Evolutionary conservation across 441 rosid species (phyloP), one percentile per base, ranked within the genome.

Genomic region (Isatis lusitanica): DNA sequence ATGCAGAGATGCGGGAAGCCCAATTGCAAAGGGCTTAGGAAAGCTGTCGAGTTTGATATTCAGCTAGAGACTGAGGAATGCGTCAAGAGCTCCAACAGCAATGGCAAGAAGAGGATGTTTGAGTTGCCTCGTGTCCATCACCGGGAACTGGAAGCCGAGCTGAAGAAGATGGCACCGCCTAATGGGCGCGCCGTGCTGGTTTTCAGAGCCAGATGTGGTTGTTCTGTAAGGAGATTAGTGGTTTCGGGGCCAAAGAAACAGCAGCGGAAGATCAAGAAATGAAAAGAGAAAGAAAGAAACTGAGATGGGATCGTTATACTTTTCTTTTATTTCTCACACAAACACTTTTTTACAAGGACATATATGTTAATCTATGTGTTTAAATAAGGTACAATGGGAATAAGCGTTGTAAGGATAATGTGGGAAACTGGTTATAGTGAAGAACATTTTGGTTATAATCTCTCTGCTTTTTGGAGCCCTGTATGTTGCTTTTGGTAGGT

Each of bases 11-110:
- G 98, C 7, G 88, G 90, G 69, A 94, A 90, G 63, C 92, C 93
- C 0, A 84, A 83, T 47, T 94, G 98, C 52, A 89, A 81, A 79
- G 98, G 98, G 6, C 82, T 91, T 62, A 85, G 92, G 74, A 91
- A 89, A 78, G 94, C 97, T 0, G 87, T 91, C 0, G 97, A 94
- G 80, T 92, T 92, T 47, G 97, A 94, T 84, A 90, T 94, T 63
- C 97, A 92, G 83, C 77, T 94, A 50, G 97, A 94, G 85, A 94
- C 97, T 0, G 97, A 92, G 77, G 95, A 94, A 53, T 85, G 91
- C 58, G 82, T 90, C 17, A 94, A 89, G 86, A 90, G 83, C 63
- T 87, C 93, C 1, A 82, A 52, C 61, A 79, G 44, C 21, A 83
- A 70, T 8, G 75, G 62, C n/a, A 86, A 82, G 46, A 85, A 62